phyloP scores from a whole-genome alignment of 768 basidiomycete genomes.

The Pilatotrama ljubarskyi region DNA sequence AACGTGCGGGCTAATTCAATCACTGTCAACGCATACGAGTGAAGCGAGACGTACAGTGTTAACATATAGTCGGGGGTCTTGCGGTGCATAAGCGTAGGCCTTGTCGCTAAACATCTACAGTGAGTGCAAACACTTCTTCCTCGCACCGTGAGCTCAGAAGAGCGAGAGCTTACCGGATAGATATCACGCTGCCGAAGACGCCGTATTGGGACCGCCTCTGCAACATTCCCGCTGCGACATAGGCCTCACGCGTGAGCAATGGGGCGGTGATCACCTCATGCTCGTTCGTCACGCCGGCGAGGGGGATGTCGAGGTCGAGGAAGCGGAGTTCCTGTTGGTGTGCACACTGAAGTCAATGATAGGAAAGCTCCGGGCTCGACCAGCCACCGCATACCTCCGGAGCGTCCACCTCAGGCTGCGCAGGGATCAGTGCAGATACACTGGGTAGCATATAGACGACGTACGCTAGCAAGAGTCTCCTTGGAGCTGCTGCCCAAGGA shows the following conservation, averaged over 20 bases:
- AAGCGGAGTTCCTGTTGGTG: neutral
- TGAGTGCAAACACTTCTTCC: neutral
- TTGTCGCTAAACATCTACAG: neutral
- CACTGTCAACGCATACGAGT: neutral
- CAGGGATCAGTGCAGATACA: too few species aligned
- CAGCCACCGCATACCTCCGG: too few species aligned
- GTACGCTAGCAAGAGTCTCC: too few species aligned
- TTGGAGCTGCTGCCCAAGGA: too few species aligned
- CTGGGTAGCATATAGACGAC: too few species aligned
- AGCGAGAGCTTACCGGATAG: constrained; percentile 4
- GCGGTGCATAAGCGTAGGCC: constrained; percentile 36
- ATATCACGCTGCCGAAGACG: constrained; percentile 45
- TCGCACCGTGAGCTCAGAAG: too few species aligned
- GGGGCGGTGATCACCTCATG: constrained; percentile 33
- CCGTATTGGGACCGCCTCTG: constrained; percentile 57
- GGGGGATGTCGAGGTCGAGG: neutral
- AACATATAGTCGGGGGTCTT: constrained; percentile 59
- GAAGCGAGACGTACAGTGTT: constrained; percentile 53
- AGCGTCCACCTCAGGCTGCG: too few species aligned
- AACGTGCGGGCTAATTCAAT: neutral
- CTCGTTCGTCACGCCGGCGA: neutral
- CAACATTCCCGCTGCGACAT: constrained; percentile 16
- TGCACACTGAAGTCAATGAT: neutral
- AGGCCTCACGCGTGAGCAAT: constrained; percentile 32
- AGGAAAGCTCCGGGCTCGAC: too few species aligned